Conservation (phyloP, 345 rosid genomes). For the Litchi chinensis region DNA sequence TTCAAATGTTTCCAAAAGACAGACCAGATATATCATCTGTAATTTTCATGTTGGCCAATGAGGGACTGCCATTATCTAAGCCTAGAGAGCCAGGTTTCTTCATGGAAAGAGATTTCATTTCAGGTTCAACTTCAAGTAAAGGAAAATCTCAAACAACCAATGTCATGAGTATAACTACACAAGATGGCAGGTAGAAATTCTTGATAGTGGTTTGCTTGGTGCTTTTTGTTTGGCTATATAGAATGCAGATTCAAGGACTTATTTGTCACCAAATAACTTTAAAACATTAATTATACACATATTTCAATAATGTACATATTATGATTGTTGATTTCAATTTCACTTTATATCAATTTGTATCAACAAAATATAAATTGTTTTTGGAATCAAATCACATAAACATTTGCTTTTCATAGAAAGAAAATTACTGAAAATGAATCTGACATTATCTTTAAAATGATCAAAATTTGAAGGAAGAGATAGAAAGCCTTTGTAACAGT, state of each 20-base stretch:
- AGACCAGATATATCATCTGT: slow-evolving; percentile 12
- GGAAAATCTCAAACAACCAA: not conserved
- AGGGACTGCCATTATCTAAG: not conserved
- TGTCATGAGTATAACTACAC: not conserved
- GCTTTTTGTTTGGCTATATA: not conserved
- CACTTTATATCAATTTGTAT: not conserved
- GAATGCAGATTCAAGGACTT: not conserved
- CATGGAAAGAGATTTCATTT: not conserved
- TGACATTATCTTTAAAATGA: too few species aligned
- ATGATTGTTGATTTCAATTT: not conserved
- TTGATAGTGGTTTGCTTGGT: not conserved
- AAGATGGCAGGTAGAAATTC: slow-evolving; percentile 4
- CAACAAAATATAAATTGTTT: not conserved
- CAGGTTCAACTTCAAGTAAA: not conserved
- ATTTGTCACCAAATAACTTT: not conserved
- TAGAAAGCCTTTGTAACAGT: too few species aligned
- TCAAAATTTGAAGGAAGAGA: too few species aligned
- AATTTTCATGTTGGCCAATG: too few species aligned
- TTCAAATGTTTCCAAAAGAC: not conserved
- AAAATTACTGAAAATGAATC: too few species aligned
- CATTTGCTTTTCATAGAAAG: too few species aligned
- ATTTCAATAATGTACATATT: too few species aligned
- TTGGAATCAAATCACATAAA: not conserved
- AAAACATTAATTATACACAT: not conserved
- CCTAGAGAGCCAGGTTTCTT: too few species aligned